Percentiles rank a stretch among this genome's conserved stretches.
Evolutionary conservation across 2,329 filamentous ascomycete species (phyloP).

Genomic region (Keithomyces neogunnii): DNA sequence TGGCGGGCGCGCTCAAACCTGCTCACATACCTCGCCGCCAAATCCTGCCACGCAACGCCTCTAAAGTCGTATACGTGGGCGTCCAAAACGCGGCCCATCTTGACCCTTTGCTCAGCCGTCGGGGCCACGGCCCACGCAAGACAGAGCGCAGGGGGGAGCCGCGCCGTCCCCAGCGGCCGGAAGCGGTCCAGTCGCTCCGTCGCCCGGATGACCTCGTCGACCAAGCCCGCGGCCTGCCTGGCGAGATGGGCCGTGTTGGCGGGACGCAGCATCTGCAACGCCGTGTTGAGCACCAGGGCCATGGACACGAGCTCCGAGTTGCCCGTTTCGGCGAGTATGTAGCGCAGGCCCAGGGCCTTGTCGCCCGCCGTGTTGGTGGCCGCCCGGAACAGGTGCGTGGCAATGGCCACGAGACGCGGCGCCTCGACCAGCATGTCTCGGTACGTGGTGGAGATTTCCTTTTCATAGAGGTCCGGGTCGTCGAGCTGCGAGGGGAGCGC

Average conservation of each 20-base stretch:
- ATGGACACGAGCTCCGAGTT: slow-evolving; percentile 1
- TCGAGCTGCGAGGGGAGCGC: neutral
- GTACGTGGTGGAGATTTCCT: neutral
- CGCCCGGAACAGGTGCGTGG: neutral
- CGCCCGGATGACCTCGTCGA: neutral
- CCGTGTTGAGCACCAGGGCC: slow-evolving; percentile 2
- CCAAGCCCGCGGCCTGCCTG: neutral
- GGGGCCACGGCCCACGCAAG: neutral
- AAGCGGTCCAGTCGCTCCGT: neutral
- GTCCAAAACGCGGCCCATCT: neutral
- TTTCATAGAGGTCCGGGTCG: neutral
- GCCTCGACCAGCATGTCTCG: neutral
- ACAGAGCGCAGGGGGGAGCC: slow-evolving; percentile 2
- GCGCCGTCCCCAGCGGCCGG: slow-evolving; percentile 2
- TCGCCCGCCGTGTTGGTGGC: neutral
- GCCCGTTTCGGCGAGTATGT: slow-evolving; percentile 3
- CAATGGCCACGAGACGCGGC: neutral
- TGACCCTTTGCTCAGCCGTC: neutral
- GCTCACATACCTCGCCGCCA: neutral
- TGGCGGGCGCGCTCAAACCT: neutral
- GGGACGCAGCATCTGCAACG: neutral
- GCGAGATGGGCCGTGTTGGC: neutral
- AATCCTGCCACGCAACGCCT: slow-evolving; percentile 1
- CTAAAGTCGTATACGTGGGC: neutral
- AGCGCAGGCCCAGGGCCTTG: neutral